Evolutionary conservation across 768 basidiomycete genomes (phyloP), one percentile per base, ranked within the genome.

Genomic region (Russula abietina): DNA sequence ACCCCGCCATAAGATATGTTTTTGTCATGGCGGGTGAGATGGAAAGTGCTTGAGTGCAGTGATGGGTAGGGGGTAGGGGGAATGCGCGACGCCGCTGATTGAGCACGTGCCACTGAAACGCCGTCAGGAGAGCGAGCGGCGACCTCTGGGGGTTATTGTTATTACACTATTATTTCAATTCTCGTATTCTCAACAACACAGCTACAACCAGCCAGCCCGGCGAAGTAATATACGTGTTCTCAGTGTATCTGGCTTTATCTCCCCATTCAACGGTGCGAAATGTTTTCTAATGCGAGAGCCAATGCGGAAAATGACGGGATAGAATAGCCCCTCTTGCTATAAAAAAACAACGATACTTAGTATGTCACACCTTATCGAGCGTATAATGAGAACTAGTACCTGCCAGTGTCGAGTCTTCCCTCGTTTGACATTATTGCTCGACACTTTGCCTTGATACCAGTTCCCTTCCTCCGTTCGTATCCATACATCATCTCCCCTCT

Each of bases 1-100:
- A 81, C 75, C 81, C 86, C 70, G 85, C 91, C 88, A 92, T 91
- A 55, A 91, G 75, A 69, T 91, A 91, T 63, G 84, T 83, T 72
- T 91, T 91, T 67, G 90, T 91, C 89, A 92, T 92, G 69, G 72
- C 80, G 75, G 36, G 65, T 17, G 36, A 53, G 28, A 45, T 50
- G 49, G 41, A 51, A 58, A 41, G 60, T 28, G 36, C 0, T 30
- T 30, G 30, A 48, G 52, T 36, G 0, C 11, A 11, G 33, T 2
- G 33, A 39, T 46, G 46, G 14, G 41, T 32, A 17, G 30, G 57
- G 7, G 45, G 32, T 22, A 16, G 36, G 0, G 0, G 2, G 1
- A 12, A 14, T 2, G 10, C 38, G 24, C 22, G 14, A 38, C 14
- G 36, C n/a, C 22, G n/a, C 38, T 9, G 7, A 24, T 7, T 12